Conservation (phyloP, 768 basidiomycete species). For the Lactifluus hygrophoroides region DNA sequence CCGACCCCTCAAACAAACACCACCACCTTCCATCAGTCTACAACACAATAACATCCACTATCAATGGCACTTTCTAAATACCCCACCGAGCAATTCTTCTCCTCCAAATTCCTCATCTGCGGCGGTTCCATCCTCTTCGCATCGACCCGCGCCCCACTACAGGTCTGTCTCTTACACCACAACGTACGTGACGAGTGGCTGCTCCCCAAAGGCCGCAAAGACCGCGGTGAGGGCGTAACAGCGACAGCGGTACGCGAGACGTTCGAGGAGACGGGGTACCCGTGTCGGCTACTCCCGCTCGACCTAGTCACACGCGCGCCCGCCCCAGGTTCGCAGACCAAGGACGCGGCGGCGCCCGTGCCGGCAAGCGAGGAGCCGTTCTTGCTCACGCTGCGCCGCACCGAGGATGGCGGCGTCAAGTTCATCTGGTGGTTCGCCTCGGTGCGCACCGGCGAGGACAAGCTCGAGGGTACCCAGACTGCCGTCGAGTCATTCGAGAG, state of each 20-base stretch:
- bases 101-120: conserved; percentile 24
- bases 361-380: conserved; percentile 29
- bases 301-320: conserved; percentile 51
- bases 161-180: conserved; percentile 28
- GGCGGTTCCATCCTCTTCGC: conserved; percentile 27
- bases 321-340: conserved; percentile 33
- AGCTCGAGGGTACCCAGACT: conserved; percentile 23
- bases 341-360: conserved; percentile 24
- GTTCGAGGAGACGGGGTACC: conserved; percentile 57
- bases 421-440: conserved; percentile 47
- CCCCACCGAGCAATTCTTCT: conserved; percentile 7
- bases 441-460: conserved; percentile 26
- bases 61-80: conserved; percentile 1
- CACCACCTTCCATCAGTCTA: no score
- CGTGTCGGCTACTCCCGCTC: conserved; percentile 41
- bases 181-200: conserved; percentile 28
- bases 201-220: conserved; percentile 58
- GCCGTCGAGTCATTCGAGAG: conserved; percentile 19
- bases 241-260: conserved; percentile 50
- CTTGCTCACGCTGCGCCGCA: conserved; percentile 28
- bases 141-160: conserved; percentile 14
- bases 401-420: conserved; percentile 31
- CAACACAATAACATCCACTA: no score
- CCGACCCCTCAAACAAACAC: not conserved
- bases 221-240: conserved; percentile 44